phyloP scores from a whole-genome alignment of 805 yeast species.

The Komagataella pseudopastoris region DNA sequence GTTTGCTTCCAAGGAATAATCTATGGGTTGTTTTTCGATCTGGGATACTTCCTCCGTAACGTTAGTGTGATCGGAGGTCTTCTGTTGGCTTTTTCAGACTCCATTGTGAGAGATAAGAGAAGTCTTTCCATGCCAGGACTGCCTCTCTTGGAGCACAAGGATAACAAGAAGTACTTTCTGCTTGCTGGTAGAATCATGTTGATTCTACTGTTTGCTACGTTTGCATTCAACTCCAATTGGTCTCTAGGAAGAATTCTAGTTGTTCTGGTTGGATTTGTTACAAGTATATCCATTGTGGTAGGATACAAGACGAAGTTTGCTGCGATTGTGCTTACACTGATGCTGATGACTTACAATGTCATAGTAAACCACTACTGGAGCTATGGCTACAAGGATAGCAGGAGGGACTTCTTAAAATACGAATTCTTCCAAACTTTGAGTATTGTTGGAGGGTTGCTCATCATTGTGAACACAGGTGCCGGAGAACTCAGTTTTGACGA shows the following conservation, averaged over 20 bases:
- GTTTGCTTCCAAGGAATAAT: constrained; percentile 75
- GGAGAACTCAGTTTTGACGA: constrained; percentile 90
- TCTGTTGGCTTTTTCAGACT: constrained; percentile 74
- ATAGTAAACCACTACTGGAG: constrained; percentile 84
- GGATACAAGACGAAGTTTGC: constrained; percentile 91
- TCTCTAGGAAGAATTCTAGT: constrained; percentile 48
- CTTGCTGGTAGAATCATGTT: constrained; percentile 82
- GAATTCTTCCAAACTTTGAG: constrained; percentile 92
- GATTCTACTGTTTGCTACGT: constrained; percentile 74
- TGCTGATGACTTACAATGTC: constrained; percentile 66
- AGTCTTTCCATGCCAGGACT: constrained; percentile 58
- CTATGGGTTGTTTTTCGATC: constrained; percentile 76
- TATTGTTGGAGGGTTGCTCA: constrained; percentile 84
- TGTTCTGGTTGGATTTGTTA: constrained; percentile 54
- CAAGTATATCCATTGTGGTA: constrained; percentile 68
- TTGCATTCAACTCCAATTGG: constrained; percentile 68
- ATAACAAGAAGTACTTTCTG: constrained; percentile 67
- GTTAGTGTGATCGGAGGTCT: constrained; percentile 88
- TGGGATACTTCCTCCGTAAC: constrained; percentile 74
- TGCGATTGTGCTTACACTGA: constrained; percentile 55
- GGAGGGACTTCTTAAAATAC: constrained; percentile 80
- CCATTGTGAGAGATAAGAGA: constrained; percentile 66
- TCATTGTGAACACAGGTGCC: constrained; percentile 92
- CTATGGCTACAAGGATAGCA: constrained; percentile 51
- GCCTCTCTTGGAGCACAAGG: constrained; percentile 59